A percentile compares a stretch with the other conserved stretches of the same genome.
Evolutionary conservation across 495 filamentous ascomycete species (phyloP).

Genomic region (Copromyces sp.): DNA sequence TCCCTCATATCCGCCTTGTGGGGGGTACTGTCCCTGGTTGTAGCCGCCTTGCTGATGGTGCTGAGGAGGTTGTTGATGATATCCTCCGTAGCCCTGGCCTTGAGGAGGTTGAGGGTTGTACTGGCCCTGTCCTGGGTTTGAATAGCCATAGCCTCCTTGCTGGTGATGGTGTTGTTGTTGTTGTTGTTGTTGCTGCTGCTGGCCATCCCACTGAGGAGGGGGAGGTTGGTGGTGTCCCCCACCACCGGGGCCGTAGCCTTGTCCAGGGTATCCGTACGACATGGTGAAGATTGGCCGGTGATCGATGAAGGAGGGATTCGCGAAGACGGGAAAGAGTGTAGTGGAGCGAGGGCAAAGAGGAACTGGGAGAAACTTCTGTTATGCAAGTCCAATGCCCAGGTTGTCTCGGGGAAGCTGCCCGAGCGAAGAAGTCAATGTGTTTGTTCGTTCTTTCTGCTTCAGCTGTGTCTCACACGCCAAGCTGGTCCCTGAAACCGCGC

Average conservation of each 20-base stretch:
- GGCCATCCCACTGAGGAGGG: constrained; percentile 18
- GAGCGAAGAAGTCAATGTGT: not conserved
- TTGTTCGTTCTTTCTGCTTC: not conserved
- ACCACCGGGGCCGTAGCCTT: constrained; percentile 21
- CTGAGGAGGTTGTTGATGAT: constrained; percentile 11
- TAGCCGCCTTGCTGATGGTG: constrained; percentile 10
- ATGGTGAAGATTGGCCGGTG: constrained; percentile 1
- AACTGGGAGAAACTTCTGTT: not conserved
- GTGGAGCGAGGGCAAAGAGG: not conserved
- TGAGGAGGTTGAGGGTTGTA: constrained; percentile 9
- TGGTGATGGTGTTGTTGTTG: constrained; percentile 2
- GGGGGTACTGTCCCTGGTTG: constrained; percentile 9
- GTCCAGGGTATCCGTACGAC: constrained; percentile 26
- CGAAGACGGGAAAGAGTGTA: not conserved
- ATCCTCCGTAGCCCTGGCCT: constrained; percentile 8
- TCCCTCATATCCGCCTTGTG: not conserved
- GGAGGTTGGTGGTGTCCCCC: constrained; percentile 10
- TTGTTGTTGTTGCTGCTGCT: constrained; percentile 1
- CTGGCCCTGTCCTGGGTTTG: constrained; percentile 18
- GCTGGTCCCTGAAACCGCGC: not conserved
- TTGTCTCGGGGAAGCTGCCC: not conserved
- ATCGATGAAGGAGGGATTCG: not conserved
- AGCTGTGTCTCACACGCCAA: not conserved
- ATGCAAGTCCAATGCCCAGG: not conserved
- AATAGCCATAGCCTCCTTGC: constrained; percentile 12